Evolutionary conservation across 305 asterid genomes (phyloP), one percentile per base, ranked within the genome.

Genomic region (Ilex paraguariensis): DNA sequence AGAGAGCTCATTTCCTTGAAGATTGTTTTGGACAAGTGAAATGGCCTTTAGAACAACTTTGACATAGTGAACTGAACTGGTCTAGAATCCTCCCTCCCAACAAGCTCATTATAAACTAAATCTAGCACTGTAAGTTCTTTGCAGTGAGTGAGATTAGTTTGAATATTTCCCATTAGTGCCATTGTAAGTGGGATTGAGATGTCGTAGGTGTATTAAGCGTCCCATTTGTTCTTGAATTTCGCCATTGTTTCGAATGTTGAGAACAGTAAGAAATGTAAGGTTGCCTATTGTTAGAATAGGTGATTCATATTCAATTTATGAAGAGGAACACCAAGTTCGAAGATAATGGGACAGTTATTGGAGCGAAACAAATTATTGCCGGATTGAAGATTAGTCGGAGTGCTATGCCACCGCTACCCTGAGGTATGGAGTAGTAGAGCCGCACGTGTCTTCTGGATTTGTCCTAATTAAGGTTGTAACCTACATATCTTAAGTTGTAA

Each of bases 161-260:
- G 75, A 31, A 74, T 52, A 21, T 8, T 39, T 65, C 79, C 75
- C 9, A 21, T 31, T 14, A 74, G 61, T 21, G 11, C 62, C 46
- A 56, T 74, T 74, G 60, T 36, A 42, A 30, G 69, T 62, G 56
- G 70, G 60, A 48, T 70, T 69, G 62, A 70, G 70, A 58, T 74
- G 54, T 21, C 56, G 68, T 46, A 74, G 60, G 8, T 15, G 57
- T 1, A 31, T 9, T 8, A 74, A 32, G 48, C 63, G 66, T 1
- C 79, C 75, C 21, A 74, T 57, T 58, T 21, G 2, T 21, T 21
- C 28, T 21, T 21, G 28, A 21, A 21, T 21, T 21, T 74, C 66
- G 17, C 62, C 51, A n/a, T 74, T 74, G 62, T 65, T 69, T 51
- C 57, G 54, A 12, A 69, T 59, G 44, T 58, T 52, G 31, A 74